Percentiles rank a stretch among this genome's conserved stretches.
phyloP scores from a whole-genome alignment of 352 stramenopile genomes.

The Phytophthora pini region DNA sequence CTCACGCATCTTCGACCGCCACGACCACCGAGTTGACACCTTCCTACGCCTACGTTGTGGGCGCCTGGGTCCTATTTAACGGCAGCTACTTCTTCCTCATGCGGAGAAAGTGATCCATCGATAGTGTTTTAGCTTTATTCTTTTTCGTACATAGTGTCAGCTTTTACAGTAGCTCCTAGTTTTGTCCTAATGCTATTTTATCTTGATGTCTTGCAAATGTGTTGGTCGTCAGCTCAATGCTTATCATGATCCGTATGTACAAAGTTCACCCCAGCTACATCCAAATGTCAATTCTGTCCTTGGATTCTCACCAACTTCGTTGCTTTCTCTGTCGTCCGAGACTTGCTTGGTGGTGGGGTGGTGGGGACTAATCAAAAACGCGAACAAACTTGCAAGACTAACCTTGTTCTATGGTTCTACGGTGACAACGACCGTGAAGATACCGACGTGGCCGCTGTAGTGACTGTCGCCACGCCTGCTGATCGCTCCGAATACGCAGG shows the following conservation, averaged over 20 bases:
- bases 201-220: constrained; percentile 25
- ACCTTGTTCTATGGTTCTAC: constrained; percentile 22
- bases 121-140: constrained; percentile 28
- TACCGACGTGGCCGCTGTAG: constrained; percentile 26
- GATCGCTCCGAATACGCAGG: constrained; percentile 29
- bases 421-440: constrained; percentile 20
- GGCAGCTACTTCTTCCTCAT: constrained; percentile 57
- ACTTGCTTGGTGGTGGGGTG: constrained; percentile 14
- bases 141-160: constrained; percentile 34
- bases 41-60: constrained; percentile 46
- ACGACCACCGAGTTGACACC: constrained; percentile 43
- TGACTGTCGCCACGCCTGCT: constrained; percentile 26
- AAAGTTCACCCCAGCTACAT: constrained; percentile 10
- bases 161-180: constrained; percentile 15
- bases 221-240: not conserved
- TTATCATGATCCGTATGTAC: not conserved
- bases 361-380: constrained; percentile 21
- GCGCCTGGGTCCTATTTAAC: constrained; percentile 56
- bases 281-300: constrained; percentile 22
- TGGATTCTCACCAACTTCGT: constrained; percentile 22
- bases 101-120: constrained; percentile 45
- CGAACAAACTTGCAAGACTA: constrained; percentile 16
- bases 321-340: constrained; percentile 17
- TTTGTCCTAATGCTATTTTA: constrained; percentile 35
- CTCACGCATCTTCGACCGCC: constrained; percentile 35